Evolutionary conservation across 1,139 yeast species (phyloP).

Genomic region (Saccharomycopsis hybrid): DNA sequence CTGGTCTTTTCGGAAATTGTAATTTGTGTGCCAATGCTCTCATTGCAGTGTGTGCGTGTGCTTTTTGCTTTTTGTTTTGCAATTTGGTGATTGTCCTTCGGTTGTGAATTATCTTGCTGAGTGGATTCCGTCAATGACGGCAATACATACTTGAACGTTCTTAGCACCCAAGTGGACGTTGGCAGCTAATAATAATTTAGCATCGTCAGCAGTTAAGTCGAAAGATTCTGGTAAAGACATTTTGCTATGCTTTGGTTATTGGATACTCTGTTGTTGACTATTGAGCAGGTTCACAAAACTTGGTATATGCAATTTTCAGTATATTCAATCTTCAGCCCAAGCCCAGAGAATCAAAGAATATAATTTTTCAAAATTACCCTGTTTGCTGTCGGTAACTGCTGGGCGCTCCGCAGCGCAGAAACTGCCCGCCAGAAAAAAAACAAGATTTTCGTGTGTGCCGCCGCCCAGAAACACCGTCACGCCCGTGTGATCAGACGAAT

Average conservation of each 20-base stretch:
- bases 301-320: background rate
- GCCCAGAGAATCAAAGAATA: background rate
- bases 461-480: too few relatives aligned
- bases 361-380: slow-evolving; percentile 4
- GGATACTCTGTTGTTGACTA: background rate
- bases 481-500: too few relatives aligned
- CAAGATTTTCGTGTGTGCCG: too few relatives aligned
- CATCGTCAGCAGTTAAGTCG: slow-evolving; percentile 95
- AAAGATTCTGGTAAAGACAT: slow-evolving; percentile 90
- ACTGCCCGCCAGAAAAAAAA: too few relatives aligned
- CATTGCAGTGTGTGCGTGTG: too few relatives aligned
- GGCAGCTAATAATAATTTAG: slow-evolving; percentile 99
- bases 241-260: slow-evolving; percentile 23
- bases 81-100: too few relatives aligned
- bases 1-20: too few relatives aligned
- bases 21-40: too few relatives aligned
- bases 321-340: background rate
- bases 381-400: background rate
- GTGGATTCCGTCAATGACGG: too few relatives aligned
- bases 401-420: too few relatives aligned
- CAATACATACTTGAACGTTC: slow-evolving; percentile 88
- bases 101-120: too few relatives aligned
- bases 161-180: slow-evolving; percentile 99
- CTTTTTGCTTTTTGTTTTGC: too few relatives aligned
- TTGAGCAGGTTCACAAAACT: background rate